Evolutionary conservation across 2,329 filamentous ascomycete species (phyloP).

Genomic region (Neopestalotiopsis rosae): DNA sequence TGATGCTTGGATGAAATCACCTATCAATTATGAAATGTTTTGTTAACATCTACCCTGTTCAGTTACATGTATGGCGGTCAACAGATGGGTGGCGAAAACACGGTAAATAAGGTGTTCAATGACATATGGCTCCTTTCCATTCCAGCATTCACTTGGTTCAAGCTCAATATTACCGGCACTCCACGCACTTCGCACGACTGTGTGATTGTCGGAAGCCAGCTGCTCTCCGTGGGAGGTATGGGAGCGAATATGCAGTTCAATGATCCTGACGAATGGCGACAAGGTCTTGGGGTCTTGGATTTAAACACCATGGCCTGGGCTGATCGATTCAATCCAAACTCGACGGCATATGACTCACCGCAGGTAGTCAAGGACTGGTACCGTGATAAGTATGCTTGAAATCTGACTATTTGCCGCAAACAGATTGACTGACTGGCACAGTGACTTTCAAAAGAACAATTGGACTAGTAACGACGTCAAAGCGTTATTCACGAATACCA

Average conservation of each 20-base stretch:
- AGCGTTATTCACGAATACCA: not conserved
- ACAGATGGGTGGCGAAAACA: not conserved
- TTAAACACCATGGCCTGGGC: not conserved
- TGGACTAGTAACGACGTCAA: constrained; percentile 1
- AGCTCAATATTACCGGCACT: not conserved
- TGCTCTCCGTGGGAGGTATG: constrained; percentile 1
- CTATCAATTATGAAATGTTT: not conserved
- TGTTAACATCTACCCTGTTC: not conserved
- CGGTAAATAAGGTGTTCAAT: not conserved
- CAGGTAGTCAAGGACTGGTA: not conserved
- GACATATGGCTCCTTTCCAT: constrained; percentile 13
- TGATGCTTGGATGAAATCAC: not conserved
- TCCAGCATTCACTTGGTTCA: constrained; percentile 14
- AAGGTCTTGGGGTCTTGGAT: constrained; percentile 6
- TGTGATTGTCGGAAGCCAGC: constrained; percentile 2
- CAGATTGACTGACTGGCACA: not conserved
- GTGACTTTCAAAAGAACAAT: not conserved
- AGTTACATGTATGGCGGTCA: not conserved
- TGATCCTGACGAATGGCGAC: not conserved
- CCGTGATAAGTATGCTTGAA: not conserved
- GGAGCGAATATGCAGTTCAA: not conserved
- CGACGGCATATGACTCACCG: not conserved
- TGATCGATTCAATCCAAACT: not conserved
- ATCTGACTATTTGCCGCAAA: too few species aligned
- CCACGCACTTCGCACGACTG: constrained; percentile 3